Evolutionary conservation across 2,329 filamentous ascomycete species (phyloP).

Genomic region (Trichoderma endophyticum): DNA sequence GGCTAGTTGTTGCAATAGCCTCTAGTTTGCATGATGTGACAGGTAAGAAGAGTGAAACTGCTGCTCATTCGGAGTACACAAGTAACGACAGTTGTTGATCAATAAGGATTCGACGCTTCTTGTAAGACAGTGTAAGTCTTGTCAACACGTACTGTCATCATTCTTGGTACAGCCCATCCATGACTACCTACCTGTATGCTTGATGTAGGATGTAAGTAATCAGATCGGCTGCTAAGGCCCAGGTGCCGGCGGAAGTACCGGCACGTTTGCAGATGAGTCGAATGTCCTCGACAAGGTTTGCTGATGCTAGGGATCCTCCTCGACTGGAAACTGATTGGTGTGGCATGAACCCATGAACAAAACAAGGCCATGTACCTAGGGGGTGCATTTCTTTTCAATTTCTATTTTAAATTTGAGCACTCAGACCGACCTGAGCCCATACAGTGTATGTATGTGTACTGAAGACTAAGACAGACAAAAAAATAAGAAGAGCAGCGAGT

Average conservation of each 20-base stretch:
- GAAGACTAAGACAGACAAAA: neutral
- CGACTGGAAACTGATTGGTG: neutral
- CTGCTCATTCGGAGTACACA: too few relatives aligned
- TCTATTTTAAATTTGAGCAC: neutral
- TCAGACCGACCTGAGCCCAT: neutral
- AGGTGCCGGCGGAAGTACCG: conserved; percentile 11
- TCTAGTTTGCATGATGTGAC: neutral
- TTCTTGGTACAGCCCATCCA: neutral
- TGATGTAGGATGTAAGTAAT: neutral
- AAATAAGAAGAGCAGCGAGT: neutral
- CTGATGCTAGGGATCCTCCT: neutral
- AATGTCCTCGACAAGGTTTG: neutral
- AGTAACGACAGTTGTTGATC: neutral
- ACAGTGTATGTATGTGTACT: neutral
- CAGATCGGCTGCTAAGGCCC: neutral
- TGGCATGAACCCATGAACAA: neutral
- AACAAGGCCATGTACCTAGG: neutral
- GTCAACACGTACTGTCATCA: neutral
- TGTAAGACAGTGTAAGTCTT: neutral
- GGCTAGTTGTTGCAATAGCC: neutral
- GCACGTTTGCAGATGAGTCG: neutral
- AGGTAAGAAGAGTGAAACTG: neutral
- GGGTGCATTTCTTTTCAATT: neutral
- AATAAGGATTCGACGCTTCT: neutral
- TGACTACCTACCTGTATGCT: neutral